Evolutionary conservation across 257 asterid genomes (phyloP), one percentile per base, ranked within the genome.

Genomic region (Przewalskia tangutica): DNA sequence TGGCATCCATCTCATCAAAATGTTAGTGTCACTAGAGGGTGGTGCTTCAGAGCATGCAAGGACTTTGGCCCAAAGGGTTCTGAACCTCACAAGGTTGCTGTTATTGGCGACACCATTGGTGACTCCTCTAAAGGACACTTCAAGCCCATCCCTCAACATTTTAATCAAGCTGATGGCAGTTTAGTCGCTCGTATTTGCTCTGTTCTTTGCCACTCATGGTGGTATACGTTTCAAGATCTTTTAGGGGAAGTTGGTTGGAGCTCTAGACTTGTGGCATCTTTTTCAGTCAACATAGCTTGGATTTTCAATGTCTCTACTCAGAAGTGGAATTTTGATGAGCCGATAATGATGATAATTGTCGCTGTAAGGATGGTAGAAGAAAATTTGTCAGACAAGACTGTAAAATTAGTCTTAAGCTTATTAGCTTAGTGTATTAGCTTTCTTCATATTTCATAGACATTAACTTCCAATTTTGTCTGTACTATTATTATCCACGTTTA

Each of bases 21-120:
- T 27, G 32, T 27, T 2, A 27, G 32, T 27, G 32, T 27, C 32
- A 27, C 32, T 27, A 1, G 32, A 87, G 90, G 90, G 88, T 66
- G 90, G 90, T 81, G 90, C 90, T 18, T 87, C 90, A 0, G 90
- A 87, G 81, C 88, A 87, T 59, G 90, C 90, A 10, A 71, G 84
- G 58, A 63, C 64, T 27, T 87, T 71, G 90, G 90, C 42, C 90
- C 90, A 0, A 85, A 87, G 83, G 90, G 90, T 70, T 87, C 88
- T 0, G 90, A 87, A 0, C 88, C 90, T 17, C 90, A 87, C 88
- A 87, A 87, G 56, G 90, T 88, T 78, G 90, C 88, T 65, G 88
- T 87, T 63, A 87, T 87, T 50, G 88, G 90, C 54, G 90, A 87
- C 81, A 85, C 90, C 82, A 87, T 87, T 79, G 88, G 90, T 8